A percentile compares a stretch with the other conserved stretches of the same genome.
phyloP scores from a whole-genome alignment of 2,329 filamentous ascomycete genomes.

The Arthrinium phaeospermum region DNA sequence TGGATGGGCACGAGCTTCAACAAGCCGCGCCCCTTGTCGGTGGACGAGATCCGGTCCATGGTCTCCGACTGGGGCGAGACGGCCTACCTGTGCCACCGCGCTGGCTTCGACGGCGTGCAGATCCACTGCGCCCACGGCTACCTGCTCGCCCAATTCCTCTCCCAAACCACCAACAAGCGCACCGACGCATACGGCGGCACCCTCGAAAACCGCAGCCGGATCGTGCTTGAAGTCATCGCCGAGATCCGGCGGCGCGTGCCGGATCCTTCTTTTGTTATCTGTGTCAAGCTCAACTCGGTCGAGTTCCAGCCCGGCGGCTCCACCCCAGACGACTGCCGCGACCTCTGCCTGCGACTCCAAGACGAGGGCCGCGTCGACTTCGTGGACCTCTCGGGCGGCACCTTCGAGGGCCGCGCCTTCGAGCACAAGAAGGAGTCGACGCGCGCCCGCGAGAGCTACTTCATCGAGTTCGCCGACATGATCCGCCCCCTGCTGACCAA shows the following conservation, averaged over 20 bases:
- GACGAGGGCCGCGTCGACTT: constrained; percentile 63
- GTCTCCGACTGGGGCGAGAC: constrained; percentile 27
- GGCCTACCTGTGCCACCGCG: constrained; percentile 24
- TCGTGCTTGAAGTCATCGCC: constrained; percentile 57
- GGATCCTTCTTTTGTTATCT: constrained; percentile 52
- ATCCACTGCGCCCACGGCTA: constrained; percentile 62
- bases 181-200: constrained; percentile 62
- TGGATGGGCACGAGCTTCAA: constrained; percentile 40
- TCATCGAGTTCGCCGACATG: constrained; percentile 66
- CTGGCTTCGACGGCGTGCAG: constrained; percentile 45
- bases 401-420: constrained; percentile 59
- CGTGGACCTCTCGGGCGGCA: constrained; percentile 70
- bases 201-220: constrained; percentile 51
- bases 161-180: constrained; percentile 54
- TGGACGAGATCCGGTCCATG: constrained; percentile 20
- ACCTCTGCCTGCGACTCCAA: constrained; percentile 61
- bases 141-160: constrained; percentile 62
- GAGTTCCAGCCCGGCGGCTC: constrained; percentile 53
- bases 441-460: constrained; percentile 67
- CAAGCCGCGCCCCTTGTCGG: constrained; percentile 32
- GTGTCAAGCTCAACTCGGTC: constrained; percentile 61
- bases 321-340: constrained; percentile 32
- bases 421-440: constrained; percentile 46
- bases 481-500: constrained; percentile 49
- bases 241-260: constrained; percentile 41